A percentile compares a stretch with the other conserved stretches of the same genome.
These are phyloP conservation scores for Oryza glumipatula DNA, from an alignment of 176 grass and related monocot genomes.

Conservation along the genomic window DNA sequence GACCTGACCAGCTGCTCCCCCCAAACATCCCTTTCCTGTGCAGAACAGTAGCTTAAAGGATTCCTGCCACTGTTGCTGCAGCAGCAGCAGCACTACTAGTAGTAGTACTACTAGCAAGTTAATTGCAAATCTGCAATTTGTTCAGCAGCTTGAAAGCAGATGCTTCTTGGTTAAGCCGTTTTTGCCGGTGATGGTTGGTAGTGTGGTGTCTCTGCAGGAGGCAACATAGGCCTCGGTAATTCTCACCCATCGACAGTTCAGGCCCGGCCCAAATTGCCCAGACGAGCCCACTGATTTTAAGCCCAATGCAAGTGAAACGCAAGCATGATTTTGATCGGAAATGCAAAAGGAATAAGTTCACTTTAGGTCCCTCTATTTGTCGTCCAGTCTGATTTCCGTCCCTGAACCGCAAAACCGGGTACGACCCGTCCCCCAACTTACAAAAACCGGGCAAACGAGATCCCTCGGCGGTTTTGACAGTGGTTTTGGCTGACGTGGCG, in stretches of 20 bases:
- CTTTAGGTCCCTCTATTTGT: too few species aligned
- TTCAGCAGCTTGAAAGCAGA: too few species aligned
- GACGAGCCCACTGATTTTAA: not conserved
- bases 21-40: constrained; percentile 4
- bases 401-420: too few species aligned
- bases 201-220: not conserved
- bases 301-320: not conserved
- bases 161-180: not conserved
- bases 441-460: too few species aligned
- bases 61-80: not conserved
- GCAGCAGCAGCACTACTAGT: not conserved
- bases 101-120: too few species aligned
- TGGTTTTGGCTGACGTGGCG: too few species aligned
- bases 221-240: constrained; percentile 5
- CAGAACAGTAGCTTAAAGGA: constrained; percentile 3
- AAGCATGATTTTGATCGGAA: not conserved
- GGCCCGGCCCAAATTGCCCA: not conserved
- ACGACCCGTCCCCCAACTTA: too few species aligned
- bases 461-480: too few species aligned
- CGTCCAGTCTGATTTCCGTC: too few species aligned
- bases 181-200: not conserved
- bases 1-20: not conserved
- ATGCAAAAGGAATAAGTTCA: too few species aligned
- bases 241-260: not conserved
- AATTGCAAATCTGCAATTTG: not conserved